Evolutionary conservation across 352 stramenopile genomes (phyloP).

Genomic region (Phytophthora boehmeriae): DNA sequence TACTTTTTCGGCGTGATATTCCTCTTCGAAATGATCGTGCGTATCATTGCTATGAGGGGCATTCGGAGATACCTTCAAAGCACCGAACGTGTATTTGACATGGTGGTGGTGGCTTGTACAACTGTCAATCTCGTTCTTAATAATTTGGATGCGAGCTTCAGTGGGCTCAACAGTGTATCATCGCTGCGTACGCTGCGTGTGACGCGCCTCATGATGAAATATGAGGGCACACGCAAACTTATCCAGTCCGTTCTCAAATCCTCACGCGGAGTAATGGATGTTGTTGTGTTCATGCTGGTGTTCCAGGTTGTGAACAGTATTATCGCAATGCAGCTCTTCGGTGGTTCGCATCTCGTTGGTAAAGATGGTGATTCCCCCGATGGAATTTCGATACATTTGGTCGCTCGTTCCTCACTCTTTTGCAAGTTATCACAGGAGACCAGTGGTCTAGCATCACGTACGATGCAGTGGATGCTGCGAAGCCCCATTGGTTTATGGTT

Average conservation of each 20-base stretch:
- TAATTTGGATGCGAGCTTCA: slow-evolving; percentile 58
- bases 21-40: slow-evolving; percentile 60
- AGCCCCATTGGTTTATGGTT: slow-evolving; percentile 72
- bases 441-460: slow-evolving; percentile 83
- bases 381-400: slow-evolving; percentile 84
- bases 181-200: slow-evolving; percentile 77
- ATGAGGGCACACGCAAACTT: slow-evolving; percentile 75
- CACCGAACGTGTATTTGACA: slow-evolving; percentile 75
- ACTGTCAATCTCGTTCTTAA: slow-evolving; percentile 76
- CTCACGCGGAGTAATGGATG: slow-evolving; percentile 76
- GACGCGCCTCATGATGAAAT: slow-evolving; percentile 80
- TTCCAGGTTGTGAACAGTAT: slow-evolving; percentile 83
- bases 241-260: slow-evolving; percentile 83
- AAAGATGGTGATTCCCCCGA: slow-evolving; percentile 54
- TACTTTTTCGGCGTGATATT: slow-evolving; percentile 78
- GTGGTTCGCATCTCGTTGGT: slow-evolving; percentile 45
- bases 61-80: slow-evolving; percentile 52
- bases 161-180: slow-evolving; percentile 66
- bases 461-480: slow-evolving; percentile 69
- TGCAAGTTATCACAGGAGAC: slow-evolving; percentile 81
- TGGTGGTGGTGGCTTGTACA: slow-evolving; percentile 74
- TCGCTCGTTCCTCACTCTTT: slow-evolving; percentile 70
- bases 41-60: slow-evolving; percentile 63
- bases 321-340: slow-evolving; percentile 81
- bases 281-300: slow-evolving; percentile 75